Evolutionary conservation across 2,329 filamentous ascomycete species (phyloP).

Genomic region (Ophiostoma sp.): DNA sequence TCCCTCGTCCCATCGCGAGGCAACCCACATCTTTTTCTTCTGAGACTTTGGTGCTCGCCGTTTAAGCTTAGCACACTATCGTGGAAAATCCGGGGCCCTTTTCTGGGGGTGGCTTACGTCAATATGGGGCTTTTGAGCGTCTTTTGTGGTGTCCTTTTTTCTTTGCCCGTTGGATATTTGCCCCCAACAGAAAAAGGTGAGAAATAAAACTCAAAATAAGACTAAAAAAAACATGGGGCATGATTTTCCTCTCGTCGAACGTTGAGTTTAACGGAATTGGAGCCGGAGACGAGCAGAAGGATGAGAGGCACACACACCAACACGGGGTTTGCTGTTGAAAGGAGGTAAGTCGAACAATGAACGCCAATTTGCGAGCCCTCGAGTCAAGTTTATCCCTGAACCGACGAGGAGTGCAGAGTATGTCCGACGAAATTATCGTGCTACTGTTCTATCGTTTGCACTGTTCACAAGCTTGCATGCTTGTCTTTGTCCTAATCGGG

Average conservation of each 20-base stretch:
- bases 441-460: too few species aligned
- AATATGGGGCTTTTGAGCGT: not conserved
- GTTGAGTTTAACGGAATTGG: too few species aligned
- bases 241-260: not conserved
- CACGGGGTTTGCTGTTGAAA: not conserved
- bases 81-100: not conserved
- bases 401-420: too few species aligned
- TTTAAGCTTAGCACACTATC: not conserved
- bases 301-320: not conserved
- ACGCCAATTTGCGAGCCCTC: not conserved
- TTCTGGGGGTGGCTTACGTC: not conserved
- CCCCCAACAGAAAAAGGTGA: not conserved
- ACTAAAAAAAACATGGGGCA: not conserved
- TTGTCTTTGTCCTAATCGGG: not conserved
- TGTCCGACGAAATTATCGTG: too few species aligned
- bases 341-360: too few species aligned
- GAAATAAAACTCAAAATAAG: not conserved
- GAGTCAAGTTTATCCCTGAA: too few species aligned
- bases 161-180: too few species aligned
- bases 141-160: not conserved
- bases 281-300: not conserved
- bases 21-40: too few species aligned
- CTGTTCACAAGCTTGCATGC: too few species aligned
- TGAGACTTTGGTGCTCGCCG: not conserved
- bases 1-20: too few species aligned